phyloP scores from a whole-genome alignment of 768 basidiomycete species.

The Tephrocybe sp. region DNA sequence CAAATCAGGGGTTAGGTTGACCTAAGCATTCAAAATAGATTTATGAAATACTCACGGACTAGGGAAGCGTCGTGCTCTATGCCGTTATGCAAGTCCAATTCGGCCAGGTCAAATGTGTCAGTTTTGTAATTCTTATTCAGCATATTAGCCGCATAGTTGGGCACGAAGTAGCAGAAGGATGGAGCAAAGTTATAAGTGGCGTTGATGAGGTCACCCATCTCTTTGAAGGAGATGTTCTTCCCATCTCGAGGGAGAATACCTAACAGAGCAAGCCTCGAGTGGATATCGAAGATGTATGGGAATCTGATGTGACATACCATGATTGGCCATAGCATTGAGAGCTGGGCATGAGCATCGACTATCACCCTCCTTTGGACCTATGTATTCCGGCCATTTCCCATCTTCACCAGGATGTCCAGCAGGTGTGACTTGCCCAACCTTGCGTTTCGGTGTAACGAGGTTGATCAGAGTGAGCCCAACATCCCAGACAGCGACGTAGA shows the following conservation, averaged over 20 bases:
- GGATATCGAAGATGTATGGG: neutral
- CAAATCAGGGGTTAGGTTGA: slow-evolving; percentile 27
- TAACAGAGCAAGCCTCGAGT: slow-evolving; percentile 20
- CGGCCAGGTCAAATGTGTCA: slow-evolving; percentile 63
- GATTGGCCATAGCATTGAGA: slow-evolving; percentile 80
- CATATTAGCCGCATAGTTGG: slow-evolving; percentile 55
- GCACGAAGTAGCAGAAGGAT: slow-evolving; percentile 65
- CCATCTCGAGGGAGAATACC: slow-evolving; percentile 72
- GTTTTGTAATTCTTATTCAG: slow-evolving; percentile 52
- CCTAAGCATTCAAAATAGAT: neutral
- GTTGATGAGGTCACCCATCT: slow-evolving; percentile 40
- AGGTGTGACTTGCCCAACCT: slow-evolving; percentile 54
- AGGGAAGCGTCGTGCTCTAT: slow-evolving; percentile 73
- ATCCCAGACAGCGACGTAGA: slow-evolving; percentile 49
- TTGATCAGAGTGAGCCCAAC: slow-evolving; percentile 48
- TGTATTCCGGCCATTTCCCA: slow-evolving; percentile 69
- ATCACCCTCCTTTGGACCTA: slow-evolving; percentile 55
- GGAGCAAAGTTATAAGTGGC: slow-evolving; percentile 68
- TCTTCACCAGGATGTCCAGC: slow-evolving; percentile 52
- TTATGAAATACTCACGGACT: slow-evolving; percentile 54
- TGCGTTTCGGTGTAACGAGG: slow-evolving; percentile 44
- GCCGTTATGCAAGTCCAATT: slow-evolving; percentile 71
- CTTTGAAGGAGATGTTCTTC: slow-evolving; percentile 61
- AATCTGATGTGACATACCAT: slow-evolving; percentile 46
- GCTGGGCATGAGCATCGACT: slow-evolving; percentile 62